phyloP scores from a whole-genome alignment of 257 asterid species.

The Lycium ferocissimum region DNA sequence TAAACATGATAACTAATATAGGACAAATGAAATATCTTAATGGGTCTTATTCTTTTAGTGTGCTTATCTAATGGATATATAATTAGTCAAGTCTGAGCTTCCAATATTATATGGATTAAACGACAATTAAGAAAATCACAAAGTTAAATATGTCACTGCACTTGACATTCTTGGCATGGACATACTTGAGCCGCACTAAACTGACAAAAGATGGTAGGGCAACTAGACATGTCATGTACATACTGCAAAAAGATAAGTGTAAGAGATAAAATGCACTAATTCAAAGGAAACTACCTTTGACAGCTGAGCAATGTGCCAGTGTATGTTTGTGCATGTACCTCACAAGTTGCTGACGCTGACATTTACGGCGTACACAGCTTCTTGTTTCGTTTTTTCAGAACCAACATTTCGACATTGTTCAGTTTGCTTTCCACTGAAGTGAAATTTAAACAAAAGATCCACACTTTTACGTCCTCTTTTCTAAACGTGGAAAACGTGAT shows the following conservation, averaged over 20 bases:
- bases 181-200: too few relatives aligned
- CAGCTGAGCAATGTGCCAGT: background rate
- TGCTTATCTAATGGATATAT: too few relatives aligned
- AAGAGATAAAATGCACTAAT: background rate
- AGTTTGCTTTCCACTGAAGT: background rate
- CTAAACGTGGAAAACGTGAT: background rate
- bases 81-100: too few relatives aligned
- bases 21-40: too few relatives aligned
- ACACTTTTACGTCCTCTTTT: background rate
- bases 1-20: too few relatives aligned
- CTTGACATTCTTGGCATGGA: too few relatives aligned
- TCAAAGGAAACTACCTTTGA: background rate
- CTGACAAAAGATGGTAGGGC: background rate
- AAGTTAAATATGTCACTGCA: too few relatives aligned
- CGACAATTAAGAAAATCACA: too few relatives aligned
- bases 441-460: background rate
- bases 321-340: constrained; percentile 11
- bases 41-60: too few relatives aligned
- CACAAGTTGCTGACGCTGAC: background rate
- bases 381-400: background rate
- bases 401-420: background rate
- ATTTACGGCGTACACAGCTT: background rate
- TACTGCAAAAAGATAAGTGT: background rate
- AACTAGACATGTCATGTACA: background rate
- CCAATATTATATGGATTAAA: too few relatives aligned